Evolutionary conservation across 805 yeast genomes (phyloP).

Genomic region (Ogataea nonfermentans): DNA sequence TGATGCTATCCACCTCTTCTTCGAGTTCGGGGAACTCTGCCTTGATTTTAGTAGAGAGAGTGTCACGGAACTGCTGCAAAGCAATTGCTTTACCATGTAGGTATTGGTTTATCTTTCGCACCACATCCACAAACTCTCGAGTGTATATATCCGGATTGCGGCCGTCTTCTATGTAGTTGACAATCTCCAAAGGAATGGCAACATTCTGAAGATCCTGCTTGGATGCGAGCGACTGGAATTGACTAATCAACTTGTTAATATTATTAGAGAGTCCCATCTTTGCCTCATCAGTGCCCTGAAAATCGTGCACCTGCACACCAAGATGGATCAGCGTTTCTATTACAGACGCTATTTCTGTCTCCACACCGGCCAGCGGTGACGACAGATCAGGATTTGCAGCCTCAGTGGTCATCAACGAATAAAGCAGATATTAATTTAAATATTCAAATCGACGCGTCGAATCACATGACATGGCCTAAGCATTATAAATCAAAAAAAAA

Average conservation of each 20-base stretch:
- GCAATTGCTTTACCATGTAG: conserved; percentile 82
- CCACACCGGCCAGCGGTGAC: conserved; percentile 29
- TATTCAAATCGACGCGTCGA: conserved; percentile 9
- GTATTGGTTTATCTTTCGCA: conserved; percentile 85
- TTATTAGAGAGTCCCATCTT: conserved; percentile 52
- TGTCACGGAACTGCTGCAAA: conserved; percentile 49
- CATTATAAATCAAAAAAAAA: conserved; percentile 2
- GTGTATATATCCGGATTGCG: conserved; percentile 97
- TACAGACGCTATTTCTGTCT: conserved; percentile 46
- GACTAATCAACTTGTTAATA: conserved; percentile 39
- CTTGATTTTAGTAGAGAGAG: conserved; percentile 64
- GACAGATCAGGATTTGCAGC: conserved; percentile 20
- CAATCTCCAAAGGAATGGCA: conserved; percentile 77
- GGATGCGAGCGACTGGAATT: conserved; percentile 35
- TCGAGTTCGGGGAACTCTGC: conserved; percentile 78
- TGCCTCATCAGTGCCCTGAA: conserved; percentile 83
- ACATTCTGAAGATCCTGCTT: conserved; percentile 38
- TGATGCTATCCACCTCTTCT: conserved; percentile 55
- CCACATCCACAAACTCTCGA: conserved; percentile 91
- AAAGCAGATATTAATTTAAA: neutral
- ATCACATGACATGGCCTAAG: conserved; percentile 8
- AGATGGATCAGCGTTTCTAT: conserved; percentile 83
- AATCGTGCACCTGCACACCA: conserved; percentile 91
- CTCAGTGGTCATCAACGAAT: conserved; percentile 32
- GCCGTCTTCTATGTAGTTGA: conserved; percentile 91